A percentile compares a stretch with the other conserved stretches of the same genome.
phyloP scores from a whole-genome alignment of 768 basidiomycete genomes.

The Podaxis mareebaensis region DNA sequence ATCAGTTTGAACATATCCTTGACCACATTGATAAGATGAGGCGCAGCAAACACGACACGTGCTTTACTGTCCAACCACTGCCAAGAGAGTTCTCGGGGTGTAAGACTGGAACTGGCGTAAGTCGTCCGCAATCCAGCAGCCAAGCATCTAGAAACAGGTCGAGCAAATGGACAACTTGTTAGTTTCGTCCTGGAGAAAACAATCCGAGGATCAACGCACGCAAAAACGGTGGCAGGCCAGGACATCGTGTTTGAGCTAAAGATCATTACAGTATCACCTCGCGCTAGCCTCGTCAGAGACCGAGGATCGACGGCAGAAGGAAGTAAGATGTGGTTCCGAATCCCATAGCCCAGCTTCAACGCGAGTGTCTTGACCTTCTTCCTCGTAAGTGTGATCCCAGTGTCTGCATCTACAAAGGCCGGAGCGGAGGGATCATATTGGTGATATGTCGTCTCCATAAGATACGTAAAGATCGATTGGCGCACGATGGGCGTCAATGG shows the following conservation, averaged over 20 bases:
- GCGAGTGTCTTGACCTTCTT: constrained; percentile 20
- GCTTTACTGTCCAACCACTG: constrained; percentile 20
- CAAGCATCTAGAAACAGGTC: constrained; percentile 13
- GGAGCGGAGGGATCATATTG: constrained; percentile 17
- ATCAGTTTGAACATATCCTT: constrained; percentile 24
- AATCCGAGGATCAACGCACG: constrained; percentile 9
- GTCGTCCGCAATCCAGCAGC: constrained; percentile 19
- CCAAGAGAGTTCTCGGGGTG: constrained; percentile 19
- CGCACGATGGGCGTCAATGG: constrained; percentile 22
- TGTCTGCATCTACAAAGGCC: constrained; percentile 25
- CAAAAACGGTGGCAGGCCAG: constrained; percentile 19
- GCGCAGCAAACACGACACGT: constrained; percentile 14
- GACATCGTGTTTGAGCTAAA: constrained; percentile 20
- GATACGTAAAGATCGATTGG: constrained; percentile 25
- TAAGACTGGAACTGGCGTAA: constrained; percentile 17
- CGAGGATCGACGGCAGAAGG: not conserved
- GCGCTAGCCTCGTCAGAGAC: not conserved
- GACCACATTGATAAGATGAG: constrained; percentile 16
- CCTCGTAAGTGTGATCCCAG: constrained; percentile 22
- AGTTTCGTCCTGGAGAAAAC: no score
- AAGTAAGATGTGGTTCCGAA: constrained; percentile 21
- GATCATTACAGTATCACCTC: constrained; percentile 21
- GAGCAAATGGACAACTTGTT: not conserved
- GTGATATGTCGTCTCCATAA: constrained; percentile 23
- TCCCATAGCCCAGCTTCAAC: constrained; percentile 24